Conservation (phyloP, 176 grass and related monocot genomes). For the Zoysia pacifica region DNA sequence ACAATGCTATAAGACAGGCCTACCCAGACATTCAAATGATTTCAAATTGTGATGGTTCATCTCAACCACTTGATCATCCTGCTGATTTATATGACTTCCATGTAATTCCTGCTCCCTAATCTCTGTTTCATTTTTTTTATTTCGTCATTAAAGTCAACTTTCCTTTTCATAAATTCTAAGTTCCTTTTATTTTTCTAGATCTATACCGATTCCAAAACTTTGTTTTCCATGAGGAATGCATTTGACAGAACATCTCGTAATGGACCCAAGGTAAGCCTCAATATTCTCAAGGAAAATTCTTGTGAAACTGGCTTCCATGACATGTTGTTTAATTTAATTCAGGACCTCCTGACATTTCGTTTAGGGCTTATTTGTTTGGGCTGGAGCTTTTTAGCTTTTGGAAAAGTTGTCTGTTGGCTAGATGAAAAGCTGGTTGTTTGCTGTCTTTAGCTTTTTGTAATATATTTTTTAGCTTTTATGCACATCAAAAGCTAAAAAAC, state of each 20-base stretch:
- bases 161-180: neutral
- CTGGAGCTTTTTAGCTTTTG: too few species aligned
- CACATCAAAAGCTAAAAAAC: too few species aligned
- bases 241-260: slow-evolving; percentile 65
- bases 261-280: slow-evolving; percentile 77
- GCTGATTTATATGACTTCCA: slow-evolving; percentile 91
- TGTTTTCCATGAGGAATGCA: slow-evolving; percentile 69
- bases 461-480: too few species aligned
- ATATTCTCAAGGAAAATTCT: slow-evolving; percentile 23
- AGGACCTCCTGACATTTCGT: neutral
- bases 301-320: slow-evolving; percentile 1
- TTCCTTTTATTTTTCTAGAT: slow-evolving; percentile 47
- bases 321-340: slow-evolving; percentile 3
- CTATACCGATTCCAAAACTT: slow-evolving; percentile 69
- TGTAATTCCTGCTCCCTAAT: slow-evolving; percentile 48
- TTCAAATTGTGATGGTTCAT: slow-evolving; percentile 84
- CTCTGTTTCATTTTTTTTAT: slow-evolving; percentile 16
- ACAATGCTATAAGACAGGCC: slow-evolving; percentile 68
- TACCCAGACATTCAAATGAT: slow-evolving; percentile 94
- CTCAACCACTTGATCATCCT: slow-evolving; percentile 73
- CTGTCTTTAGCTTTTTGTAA: too few species aligned
- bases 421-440: too few species aligned
- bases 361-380: neutral
- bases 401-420: too few species aligned
- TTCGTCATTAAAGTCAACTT: neutral